A percentile compares a stretch with the other conserved stretches of the same genome.
Evolutionary conservation across 345 rosid genomes (phyloP).

Genomic region (Murraya koenigii): DNA sequence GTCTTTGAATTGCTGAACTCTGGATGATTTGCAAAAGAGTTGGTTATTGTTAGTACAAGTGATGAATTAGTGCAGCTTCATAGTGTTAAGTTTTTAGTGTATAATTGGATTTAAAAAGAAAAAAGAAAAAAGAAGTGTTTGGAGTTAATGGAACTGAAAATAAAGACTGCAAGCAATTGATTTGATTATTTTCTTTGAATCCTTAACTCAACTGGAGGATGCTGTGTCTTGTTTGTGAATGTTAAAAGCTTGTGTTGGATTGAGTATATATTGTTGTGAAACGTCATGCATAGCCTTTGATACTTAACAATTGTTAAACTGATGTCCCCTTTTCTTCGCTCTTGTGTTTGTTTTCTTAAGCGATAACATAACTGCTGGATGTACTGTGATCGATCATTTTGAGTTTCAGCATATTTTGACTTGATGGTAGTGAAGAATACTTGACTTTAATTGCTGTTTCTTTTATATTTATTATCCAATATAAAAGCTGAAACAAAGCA

Average conservation of each 20-base stretch:
- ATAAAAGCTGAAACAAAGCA: background rate
- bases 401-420: background rate
- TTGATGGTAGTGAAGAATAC: background rate
- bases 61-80: background rate
- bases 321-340: background rate
- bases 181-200: background rate
- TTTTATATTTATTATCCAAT: background rate
- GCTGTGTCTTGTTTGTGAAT: background rate
- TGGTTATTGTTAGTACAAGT: background rate
- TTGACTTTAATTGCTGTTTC: background rate
- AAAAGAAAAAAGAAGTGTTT: no score
- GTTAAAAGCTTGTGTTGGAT: background rate
- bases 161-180: background rate
- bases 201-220: background rate
- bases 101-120: background rate
- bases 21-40: background rate
- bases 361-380: background rate
- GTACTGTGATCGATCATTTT: background rate
- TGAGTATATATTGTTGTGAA: background rate
- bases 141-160: no score
- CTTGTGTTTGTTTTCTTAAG: background rate
- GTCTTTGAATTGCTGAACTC: background rate
- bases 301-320: no score
- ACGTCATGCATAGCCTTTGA: background rate
- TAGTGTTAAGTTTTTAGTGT: background rate